These are phyloP conservation scores for Naganishia albida DNA, from an alignment of 1,284 basidiomycete genomes.

Conservation along the genomic window DNA sequence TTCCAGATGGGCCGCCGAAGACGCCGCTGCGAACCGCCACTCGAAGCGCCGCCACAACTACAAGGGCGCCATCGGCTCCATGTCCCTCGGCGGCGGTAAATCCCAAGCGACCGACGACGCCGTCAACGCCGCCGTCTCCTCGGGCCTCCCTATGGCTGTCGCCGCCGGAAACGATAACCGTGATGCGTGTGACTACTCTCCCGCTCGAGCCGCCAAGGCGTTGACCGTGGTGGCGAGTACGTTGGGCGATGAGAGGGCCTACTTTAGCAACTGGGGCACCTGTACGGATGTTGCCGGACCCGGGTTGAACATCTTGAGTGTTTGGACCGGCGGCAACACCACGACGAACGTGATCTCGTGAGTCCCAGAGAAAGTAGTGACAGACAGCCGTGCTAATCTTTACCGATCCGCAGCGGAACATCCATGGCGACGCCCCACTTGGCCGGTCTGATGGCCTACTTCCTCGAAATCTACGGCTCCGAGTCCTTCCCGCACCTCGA, in stretches of 20 bases:
- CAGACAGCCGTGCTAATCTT: neutral
- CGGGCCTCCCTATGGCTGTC: constrained; percentile 90
- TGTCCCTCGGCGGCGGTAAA: constrained; percentile 96
- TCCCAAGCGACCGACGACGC: constrained; percentile 81
- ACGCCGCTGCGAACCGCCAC: constrained; percentile 64
- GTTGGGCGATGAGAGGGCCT: constrained; percentile 76
- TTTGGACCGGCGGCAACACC: constrained; percentile 64
- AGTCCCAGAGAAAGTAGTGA: constrained; percentile 38
- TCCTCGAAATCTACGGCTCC: constrained; percentile 75
- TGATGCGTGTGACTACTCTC: constrained; percentile 73
- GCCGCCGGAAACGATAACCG: constrained; percentile 77
- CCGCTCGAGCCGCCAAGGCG: constrained; percentile 70
- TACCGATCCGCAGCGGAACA: constrained; percentile 52
- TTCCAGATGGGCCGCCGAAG: constrained; percentile 67
- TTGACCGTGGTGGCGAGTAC: constrained; percentile 86
- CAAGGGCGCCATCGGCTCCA: constrained; percentile 78
- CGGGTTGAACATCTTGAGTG: constrained; percentile 76
- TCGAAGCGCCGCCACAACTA: constrained; percentile 60
- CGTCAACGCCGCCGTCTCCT: constrained; percentile 79
- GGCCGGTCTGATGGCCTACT: constrained; percentile 74
- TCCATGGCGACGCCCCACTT: constrained; percentile 64
- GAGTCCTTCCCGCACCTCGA: constrained; percentile 58
- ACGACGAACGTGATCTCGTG: constrained; percentile 69
- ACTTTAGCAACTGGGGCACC: constrained; percentile 78
- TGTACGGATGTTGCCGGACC: constrained; percentile 84